Evolutionary conservation across 2,329 filamentous ascomycete species (phyloP).

Genomic region (Rhinocladiella similis): DNA sequence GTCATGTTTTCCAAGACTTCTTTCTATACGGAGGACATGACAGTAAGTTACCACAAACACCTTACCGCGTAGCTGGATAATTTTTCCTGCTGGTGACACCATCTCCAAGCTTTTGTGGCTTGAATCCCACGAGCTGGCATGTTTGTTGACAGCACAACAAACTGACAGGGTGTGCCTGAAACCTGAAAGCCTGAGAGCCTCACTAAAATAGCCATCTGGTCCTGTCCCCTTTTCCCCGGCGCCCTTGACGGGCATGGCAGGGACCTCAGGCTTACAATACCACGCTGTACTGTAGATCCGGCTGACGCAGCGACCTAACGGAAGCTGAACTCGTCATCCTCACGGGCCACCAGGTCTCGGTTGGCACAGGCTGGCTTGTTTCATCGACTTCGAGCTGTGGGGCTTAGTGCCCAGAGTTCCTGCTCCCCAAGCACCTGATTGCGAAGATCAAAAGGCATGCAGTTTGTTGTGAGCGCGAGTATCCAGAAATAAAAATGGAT

Average conservation of each 20-base stretch:
- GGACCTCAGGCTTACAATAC: too few species aligned
- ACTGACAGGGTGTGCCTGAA: too few species aligned
- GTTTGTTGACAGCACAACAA: too few species aligned
- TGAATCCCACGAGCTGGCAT: background rate
- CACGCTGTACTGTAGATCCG: background rate
- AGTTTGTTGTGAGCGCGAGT: too few species aligned
- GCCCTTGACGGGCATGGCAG: background rate
- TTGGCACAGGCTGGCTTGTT: background rate
- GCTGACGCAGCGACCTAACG: background rate
- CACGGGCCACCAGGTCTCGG: background rate
- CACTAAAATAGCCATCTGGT: background rate
- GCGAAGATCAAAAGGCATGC: too few species aligned
- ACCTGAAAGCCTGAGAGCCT: too few species aligned
- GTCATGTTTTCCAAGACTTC: too few species aligned
- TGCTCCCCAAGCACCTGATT: too few species aligned
- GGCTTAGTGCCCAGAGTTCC: background rate
- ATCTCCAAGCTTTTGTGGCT: background rate
- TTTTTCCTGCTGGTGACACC: background rate
- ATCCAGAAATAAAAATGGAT: too few species aligned
- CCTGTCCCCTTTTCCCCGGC: background rate
- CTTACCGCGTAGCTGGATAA: background rate
- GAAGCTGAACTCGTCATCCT: slow-evolving; percentile 1
- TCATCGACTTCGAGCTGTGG: slow-evolving; percentile 1
- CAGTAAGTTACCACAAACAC: background rate
- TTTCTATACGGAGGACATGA: too few species aligned